A percentile compares a stretch with the other conserved stretches of the same genome.
These are phyloP conservation scores for Metschnikowia dekortorum DNA, from an alignment of 805 yeast genomes.

Conservation along the genomic window DNA sequence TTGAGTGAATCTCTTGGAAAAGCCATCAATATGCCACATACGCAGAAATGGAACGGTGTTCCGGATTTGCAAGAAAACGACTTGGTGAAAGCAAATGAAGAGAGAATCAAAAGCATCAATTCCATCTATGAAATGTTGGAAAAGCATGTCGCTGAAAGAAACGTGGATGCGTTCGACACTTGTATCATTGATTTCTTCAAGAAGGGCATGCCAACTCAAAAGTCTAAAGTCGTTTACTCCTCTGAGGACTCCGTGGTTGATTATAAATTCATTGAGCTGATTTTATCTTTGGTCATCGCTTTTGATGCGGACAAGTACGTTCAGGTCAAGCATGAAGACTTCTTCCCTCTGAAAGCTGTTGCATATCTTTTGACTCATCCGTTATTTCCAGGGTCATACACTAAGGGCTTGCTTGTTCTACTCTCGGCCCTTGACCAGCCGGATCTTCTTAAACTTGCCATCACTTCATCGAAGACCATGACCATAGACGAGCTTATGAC, in stretches of 20 bases:
- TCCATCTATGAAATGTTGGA: constrained; percentile 16
- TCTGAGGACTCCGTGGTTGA: constrained; percentile 69
- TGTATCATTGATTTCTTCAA: constrained; percentile 22
- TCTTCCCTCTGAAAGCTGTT: constrained; percentile 54
- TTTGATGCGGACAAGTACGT: constrained; percentile 20
- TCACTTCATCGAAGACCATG: constrained; percentile 71
- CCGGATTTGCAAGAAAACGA: constrained; percentile 21
- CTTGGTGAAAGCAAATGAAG: constrained; percentile 15
- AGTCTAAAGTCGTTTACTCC: constrained; percentile 21
- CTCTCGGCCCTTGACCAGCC: constrained; percentile 42
- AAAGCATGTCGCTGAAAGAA: constrained; percentile 2
- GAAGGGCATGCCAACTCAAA: neutral
- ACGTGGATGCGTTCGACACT: constrained; percentile 17
- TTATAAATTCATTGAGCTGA: constrained; percentile 45
- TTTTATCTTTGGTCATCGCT: constrained; percentile 41
- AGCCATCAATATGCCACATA: constrained; percentile 29
- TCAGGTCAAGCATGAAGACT: constrained; percentile 21
- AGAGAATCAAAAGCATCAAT: constrained; percentile 13
- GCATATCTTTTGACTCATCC: constrained; percentile 85
- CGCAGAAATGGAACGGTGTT: constrained; percentile 22
- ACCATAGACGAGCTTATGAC: constrained; percentile 58
- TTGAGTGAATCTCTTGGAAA: constrained; percentile 69
- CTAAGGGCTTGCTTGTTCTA: constrained; percentile 53
- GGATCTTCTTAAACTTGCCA: constrained; percentile 72
- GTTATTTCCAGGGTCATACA: constrained; percentile 60